A percentile compares a stretch with the other conserved stretches of the same genome.
phyloP scores from a whole-genome alignment of 1,284 basidiomycete species.

The Takashimella tepidaria region DNA sequence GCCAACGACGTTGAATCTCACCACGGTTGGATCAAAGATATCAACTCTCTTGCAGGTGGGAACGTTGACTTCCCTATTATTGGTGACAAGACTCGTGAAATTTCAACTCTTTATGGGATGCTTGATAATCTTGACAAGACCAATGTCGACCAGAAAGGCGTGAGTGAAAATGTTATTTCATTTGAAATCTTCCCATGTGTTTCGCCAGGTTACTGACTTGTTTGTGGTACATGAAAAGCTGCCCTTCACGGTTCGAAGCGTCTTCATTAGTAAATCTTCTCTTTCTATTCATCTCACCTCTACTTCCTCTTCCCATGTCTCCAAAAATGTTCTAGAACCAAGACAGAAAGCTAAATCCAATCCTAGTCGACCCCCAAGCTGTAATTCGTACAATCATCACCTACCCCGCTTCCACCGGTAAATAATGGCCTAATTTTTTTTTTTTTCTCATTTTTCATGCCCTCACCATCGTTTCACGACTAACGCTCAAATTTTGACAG shows the following conservation, averaged over 20 bases:
- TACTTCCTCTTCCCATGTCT: not conserved
- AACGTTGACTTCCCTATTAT: constrained; percentile 94
- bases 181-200: not conserved
- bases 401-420: constrained; percentile 82
- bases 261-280: constrained; percentile 62
- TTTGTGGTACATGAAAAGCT: no score
- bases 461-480: not conserved
- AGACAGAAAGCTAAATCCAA: not conserved
- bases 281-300: not conserved
- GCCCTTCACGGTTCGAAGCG: constrained; percentile 78
- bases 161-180: not conserved
- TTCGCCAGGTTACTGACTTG: not conserved
- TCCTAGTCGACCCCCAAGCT: constrained; percentile 71
- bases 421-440: constrained; percentile 24
- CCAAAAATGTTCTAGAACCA: not conserved
- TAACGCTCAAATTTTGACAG: no score
- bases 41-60: constrained; percentile 61
- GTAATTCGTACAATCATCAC: constrained; percentile 81
- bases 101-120: constrained; percentile 71
- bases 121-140: constrained; percentile 81
- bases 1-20: constrained; percentile 86
- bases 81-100: constrained; percentile 80
- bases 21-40: constrained; percentile 85
- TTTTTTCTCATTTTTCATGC: not conserved
- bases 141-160: constrained; percentile 86